These are phyloP conservation scores for Tolypocladium inflatum DNA, from an alignment of 2,329 filamentous ascomycete species.

Conservation along the genomic window DNA sequence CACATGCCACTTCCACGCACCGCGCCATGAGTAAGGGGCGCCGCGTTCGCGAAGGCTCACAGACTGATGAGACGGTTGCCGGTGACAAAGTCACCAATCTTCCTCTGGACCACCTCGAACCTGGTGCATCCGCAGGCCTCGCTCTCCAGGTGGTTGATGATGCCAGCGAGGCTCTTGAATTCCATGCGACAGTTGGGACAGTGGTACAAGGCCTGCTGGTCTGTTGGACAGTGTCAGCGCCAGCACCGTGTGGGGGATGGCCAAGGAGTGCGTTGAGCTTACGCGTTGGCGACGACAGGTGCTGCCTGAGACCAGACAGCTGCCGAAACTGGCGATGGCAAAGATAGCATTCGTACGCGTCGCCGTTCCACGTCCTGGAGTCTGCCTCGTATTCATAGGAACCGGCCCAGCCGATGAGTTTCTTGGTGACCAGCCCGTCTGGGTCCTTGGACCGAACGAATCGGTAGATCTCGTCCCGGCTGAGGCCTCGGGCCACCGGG, in stretches of 20 bases:
- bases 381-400: conserved; percentile 21
- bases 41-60: too few species aligned
- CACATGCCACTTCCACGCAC: too few species aligned
- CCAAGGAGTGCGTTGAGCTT: conserved; percentile 10
- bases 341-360: conserved; percentile 18
- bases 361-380: conserved; percentile 34
- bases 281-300: conserved; percentile 43
- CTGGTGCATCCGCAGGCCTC: conserved; percentile 27
- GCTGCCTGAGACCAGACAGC: conserved; percentile 30
- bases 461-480: conserved; percentile 36
- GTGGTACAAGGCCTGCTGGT: conserved; percentile 28
- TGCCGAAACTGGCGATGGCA: conserved; percentile 34
- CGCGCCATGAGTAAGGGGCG: too few species aligned
- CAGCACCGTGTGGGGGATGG: neutral
- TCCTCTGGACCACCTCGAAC: conserved; percentile 24
- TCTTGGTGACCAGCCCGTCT: conserved; percentile 37
- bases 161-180: conserved; percentile 26
- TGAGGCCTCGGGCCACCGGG: conserved; percentile 27
- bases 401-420: conserved; percentile 33
- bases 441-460: conserved; percentile 36
- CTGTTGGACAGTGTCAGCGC: neutral
- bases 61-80: neutral
- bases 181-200: conserved; percentile 29
- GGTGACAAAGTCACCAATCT: conserved; percentile 1
- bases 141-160: conserved; percentile 35